Percentiles rank a stretch among this genome's conserved stretches.
These are phyloP conservation scores for Scytalidium lignicola DNA, from an alignment of 2,329 filamentous ascomycete genomes.

Conservation along the genomic window DNA sequence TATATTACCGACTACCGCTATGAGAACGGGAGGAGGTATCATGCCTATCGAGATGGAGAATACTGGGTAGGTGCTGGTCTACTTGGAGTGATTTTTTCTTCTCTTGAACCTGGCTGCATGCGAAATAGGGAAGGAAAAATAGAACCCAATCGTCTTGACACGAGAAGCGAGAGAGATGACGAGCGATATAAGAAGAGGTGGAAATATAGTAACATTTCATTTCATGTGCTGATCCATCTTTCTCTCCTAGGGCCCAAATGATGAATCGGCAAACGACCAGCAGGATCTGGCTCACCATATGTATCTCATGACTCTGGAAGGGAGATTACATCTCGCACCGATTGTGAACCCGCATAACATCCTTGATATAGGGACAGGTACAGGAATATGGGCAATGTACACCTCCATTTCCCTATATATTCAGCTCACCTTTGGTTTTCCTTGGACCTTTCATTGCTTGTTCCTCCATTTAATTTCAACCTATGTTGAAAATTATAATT, in stretches of 20 bases:
- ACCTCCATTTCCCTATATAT: constrained; percentile 9
- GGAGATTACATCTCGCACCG: constrained; percentile 15
- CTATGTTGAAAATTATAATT: too few species aligned
- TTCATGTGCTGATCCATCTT: background rate
- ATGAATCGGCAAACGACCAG: constrained; percentile 36
- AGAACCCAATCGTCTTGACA: too few species aligned
- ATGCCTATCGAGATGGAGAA: constrained; percentile 16
- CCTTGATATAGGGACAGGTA: constrained; percentile 37
- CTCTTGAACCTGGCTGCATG: background rate
- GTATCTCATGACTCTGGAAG: constrained; percentile 26
- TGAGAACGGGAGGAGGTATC: constrained; percentile 18
- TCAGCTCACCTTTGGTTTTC: background rate
- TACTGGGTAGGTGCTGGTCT: constrained; percentile 8
- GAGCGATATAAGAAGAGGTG: background rate
- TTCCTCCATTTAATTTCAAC: background rate
- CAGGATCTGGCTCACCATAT: constrained; percentile 37
- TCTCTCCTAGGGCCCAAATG: constrained; percentile 32
- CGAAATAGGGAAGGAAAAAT: constrained; percentile 1
- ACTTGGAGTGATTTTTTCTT: background rate
- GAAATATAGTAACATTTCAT: too few species aligned
- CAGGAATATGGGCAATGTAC: constrained; percentile 36
- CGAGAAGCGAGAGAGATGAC: too few species aligned
- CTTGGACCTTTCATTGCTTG: background rate
- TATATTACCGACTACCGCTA: constrained; percentile 9
- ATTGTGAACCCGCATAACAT: constrained; percentile 20